Evolutionary conservation across 257 asterid genomes (phyloP).

Genomic region (Cynanchum wilfordii): DNA sequence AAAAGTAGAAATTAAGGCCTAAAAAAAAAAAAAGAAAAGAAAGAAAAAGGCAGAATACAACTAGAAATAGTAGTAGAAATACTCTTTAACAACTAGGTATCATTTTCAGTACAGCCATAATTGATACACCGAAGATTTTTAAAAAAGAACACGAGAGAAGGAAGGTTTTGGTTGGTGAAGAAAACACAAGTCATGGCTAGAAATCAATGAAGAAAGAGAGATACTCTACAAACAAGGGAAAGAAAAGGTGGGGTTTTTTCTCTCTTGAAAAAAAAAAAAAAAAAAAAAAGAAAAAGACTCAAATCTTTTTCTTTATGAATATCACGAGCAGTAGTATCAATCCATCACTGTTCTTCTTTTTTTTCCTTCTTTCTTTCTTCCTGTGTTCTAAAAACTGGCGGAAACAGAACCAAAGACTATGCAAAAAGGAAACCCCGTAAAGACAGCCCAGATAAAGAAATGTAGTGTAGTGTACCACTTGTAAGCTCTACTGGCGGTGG

Average conservation of each 20-base stretch:
- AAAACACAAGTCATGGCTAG: constrained; percentile 7
- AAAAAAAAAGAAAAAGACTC: too few species aligned
- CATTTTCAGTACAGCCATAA: not conserved
- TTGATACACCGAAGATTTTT: constrained; percentile 9
- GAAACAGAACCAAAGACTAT: constrained; percentile 1
- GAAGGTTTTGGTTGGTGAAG: not conserved
- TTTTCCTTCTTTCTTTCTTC: not conserved
- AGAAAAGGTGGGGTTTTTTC: not conserved
- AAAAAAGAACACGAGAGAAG: constrained; percentile 20
- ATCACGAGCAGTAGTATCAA: constrained; percentile 23
- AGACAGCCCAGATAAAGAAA: not conserved
- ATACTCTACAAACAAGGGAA: not conserved
- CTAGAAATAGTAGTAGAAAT: not conserved
- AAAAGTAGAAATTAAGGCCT: constrained; percentile 3
- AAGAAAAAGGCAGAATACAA: not conserved
- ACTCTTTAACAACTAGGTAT: not conserved
- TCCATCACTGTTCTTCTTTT: not conserved
- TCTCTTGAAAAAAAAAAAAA: too few species aligned
- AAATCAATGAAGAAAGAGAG: constrained; percentile 26
- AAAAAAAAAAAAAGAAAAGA: not conserved
- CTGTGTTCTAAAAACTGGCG: constrained; percentile 10
- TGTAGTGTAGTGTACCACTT: not conserved
- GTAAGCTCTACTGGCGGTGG: not conserved
- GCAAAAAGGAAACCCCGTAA: not conserved
- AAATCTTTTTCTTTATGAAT: not conserved